Base-by-base conservation (phyloP, 139 green algal species). In the Ettlia oleoabundans region DNA sequence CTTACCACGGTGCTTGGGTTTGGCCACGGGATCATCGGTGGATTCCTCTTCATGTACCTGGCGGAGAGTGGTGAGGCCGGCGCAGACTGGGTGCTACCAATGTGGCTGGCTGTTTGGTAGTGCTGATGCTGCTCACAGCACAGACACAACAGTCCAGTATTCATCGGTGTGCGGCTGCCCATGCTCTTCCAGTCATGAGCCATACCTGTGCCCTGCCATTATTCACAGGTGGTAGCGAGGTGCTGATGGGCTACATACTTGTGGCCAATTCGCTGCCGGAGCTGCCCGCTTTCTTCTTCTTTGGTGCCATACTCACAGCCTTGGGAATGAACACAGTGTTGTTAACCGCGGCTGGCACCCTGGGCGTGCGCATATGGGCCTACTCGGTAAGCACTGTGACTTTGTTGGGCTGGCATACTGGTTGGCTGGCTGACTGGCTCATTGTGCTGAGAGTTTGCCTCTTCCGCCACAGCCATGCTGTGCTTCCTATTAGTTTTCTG, bases 211-310 rank as follows among this genome's bases (percentile, higher is more conserved):
- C 43, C 69, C 43, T 2, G 24, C 24, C 22, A 26, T 41, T 6
- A 2, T 10, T 28, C 24, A 5, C 76, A 82, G 76, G 76, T 28
- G 63, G 43, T 38, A 42, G 37, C 51, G 81, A 86, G 53, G 9
- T 61, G n/a, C 76, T 86, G 38, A 86, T 86, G 81, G 81, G 81
- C 38, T 61, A 55, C 18, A 55, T 86, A 19, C 67, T 86, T 30
- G 58, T 68, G 15, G 64, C 77, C 77, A 83, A 83, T 19, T 42
- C 77, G 10, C 42, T 63, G 40, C 61, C 76, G 9, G 76, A 62
- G 76, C 61, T 82, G 76, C 62, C 76, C 0, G 62, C 68, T 1
- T 85, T 85, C 37, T 84, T 74, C 62, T 78, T 53, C 61, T 84
- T 84, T 52, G 80, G 69, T 32, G 22, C 22, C 63, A 85, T 85